phyloP scores from a whole-genome alignment of 1,139 yeast genomes.

The Komagataea norvegica region DNA sequence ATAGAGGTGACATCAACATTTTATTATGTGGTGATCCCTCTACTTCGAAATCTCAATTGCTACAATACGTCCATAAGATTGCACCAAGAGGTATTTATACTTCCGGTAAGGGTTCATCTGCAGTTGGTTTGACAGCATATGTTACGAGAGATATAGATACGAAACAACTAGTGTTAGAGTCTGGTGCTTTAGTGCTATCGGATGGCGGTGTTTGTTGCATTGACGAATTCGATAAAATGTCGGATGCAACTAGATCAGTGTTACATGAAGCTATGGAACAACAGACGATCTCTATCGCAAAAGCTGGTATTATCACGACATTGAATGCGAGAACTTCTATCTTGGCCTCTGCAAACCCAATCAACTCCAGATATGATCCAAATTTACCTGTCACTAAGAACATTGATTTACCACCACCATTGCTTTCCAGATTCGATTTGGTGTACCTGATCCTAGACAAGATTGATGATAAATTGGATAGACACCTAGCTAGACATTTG shows the following conservation, averaged over 20 bases:
- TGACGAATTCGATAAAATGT: constrained; percentile 98
- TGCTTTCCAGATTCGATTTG: constrained; percentile 88
- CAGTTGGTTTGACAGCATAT: constrained; percentile 97
- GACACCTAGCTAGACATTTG: constrained; percentile 84
- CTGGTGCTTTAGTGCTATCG: constrained; percentile 93
- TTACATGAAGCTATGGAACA: constrained; percentile 99
- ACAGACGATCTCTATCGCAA: constrained; percentile 95
- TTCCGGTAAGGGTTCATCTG: constrained; percentile 98
- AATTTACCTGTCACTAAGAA: constrained; percentile 89
- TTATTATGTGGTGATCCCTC: constrained; percentile 97
- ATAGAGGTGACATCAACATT: constrained; percentile 92
- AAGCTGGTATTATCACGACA: constrained; percentile 96
- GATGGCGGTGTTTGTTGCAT: constrained; percentile 99
- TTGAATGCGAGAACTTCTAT: constrained; percentile 94
- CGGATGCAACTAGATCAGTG: constrained; percentile 89
- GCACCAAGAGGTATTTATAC: constrained; percentile 98
- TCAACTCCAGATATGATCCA: constrained; percentile 91
- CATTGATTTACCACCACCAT: constrained; percentile 94
- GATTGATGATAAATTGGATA: constrained; percentile 81
- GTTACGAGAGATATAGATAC: constrained; percentile 93
- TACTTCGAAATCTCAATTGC: constrained; percentile 89
- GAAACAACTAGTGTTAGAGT: constrained; percentile 84
- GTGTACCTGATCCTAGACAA: constrained; percentile 89
- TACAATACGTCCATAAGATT: constrained; percentile 92
- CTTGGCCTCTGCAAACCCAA: constrained; percentile 96